A percentile compares a stretch with the other conserved stretches of the same genome.
phyloP scores from a whole-genome alignment of 371 early-diverging fungal species.

The Mortierella sp. region DNA sequence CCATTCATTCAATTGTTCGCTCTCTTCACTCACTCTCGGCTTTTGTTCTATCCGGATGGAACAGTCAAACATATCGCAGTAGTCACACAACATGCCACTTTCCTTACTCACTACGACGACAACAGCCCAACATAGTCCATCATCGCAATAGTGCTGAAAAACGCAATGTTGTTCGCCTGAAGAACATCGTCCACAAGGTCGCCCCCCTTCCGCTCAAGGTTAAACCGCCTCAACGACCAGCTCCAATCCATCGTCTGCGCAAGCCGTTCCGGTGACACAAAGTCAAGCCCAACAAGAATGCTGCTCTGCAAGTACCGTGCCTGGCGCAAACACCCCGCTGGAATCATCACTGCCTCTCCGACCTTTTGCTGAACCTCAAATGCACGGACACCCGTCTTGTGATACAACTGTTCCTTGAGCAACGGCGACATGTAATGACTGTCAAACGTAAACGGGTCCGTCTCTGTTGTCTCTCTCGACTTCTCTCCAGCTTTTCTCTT shows the following conservation, averaged over 20 bases:
- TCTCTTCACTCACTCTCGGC: neutral
- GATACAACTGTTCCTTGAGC: conserved; percentile 59
- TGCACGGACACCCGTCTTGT: conserved; percentile 59
- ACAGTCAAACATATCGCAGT: neutral
- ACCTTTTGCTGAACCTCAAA: conserved; percentile 73
- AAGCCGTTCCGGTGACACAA: no score
- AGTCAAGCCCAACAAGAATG: conserved; percentile 79
- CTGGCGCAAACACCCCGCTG: conserved; percentile 85
- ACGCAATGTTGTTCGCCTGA: conserved; percentile 7
- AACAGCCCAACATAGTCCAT: neutral
- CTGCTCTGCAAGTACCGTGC: conserved; percentile 75
- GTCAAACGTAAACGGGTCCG: conserved; percentile 79
- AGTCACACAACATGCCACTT: neutral
- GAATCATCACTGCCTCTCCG: conserved; percentile 84
- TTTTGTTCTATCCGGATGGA: neutral
- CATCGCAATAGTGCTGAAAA: conserved; percentile 13
- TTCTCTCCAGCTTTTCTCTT: neutral
- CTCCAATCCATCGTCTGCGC: no score
- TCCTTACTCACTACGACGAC: no score
- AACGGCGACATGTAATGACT: conserved; percentile 66
- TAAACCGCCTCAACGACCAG: neutral
- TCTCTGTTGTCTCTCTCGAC: conserved; percentile 1
- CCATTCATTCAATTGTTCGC: no score
- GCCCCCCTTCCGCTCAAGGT: neutral
- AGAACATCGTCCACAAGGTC: neutral